phyloP scores from a whole-genome alignment of 257 asterid species.

The Petunia axillaris region DNA sequence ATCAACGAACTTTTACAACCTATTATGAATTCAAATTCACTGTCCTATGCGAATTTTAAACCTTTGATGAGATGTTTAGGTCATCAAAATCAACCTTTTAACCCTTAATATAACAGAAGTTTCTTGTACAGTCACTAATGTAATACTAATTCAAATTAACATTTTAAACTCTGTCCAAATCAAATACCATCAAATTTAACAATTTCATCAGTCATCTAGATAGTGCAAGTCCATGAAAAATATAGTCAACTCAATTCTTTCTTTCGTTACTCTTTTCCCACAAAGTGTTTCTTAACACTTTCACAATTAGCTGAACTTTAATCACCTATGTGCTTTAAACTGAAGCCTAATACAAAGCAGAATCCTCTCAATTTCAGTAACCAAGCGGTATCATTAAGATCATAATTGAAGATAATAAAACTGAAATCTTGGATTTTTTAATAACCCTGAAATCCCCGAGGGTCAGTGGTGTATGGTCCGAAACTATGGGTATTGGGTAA shows the following conservation, averaged over 20 bases:
- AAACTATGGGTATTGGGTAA: too few species aligned
- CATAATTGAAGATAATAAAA: not conserved
- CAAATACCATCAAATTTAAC: not conserved
- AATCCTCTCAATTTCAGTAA: not conserved
- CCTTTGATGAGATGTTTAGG: not conserved
- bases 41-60: too few species aligned
- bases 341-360: not conserved
- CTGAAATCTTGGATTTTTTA: not conserved
- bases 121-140: not conserved
- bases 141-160: not conserved
- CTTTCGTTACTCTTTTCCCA: not conserved
- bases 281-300: not conserved
- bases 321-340: not conserved
- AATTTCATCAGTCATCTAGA: not conserved
- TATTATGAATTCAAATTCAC: not conserved
- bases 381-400: not conserved
- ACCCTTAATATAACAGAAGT: not conserved
- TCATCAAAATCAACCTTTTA: not conserved
- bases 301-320: not conserved
- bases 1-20: not conserved
- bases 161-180: not conserved
- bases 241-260: not conserved
- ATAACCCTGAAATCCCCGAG: too few species aligned
- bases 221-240: not conserved
- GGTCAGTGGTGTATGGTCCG: too few species aligned